A percentile compares a stretch with the other conserved stretches of the same genome.
Conservation (phyloP, 495 filamentous ascomycete species). For the Alectoria sarmentosa region DNA sequence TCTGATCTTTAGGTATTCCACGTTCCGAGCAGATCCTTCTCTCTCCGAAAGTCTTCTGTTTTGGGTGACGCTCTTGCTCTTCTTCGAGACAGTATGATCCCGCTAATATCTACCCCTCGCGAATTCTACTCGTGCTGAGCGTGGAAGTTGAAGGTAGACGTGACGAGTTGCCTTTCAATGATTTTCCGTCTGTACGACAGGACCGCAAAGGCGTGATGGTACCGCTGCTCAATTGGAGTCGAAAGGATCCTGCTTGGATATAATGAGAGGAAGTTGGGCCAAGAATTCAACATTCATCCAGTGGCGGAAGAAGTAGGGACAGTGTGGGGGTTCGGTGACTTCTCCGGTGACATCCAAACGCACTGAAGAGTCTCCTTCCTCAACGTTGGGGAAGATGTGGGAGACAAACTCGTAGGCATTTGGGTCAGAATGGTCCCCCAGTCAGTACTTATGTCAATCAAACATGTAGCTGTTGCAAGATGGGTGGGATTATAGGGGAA, state of each 20-base stretch:
- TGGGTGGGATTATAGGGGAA: too few species aligned
- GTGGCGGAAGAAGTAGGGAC: neutral
- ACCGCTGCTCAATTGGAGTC: neutral
- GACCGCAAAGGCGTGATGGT: too few species aligned
- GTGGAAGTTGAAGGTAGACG: slow-evolving; percentile 41
- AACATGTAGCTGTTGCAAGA: too few species aligned
- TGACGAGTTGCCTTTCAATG: slow-evolving; percentile 48
- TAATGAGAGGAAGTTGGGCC: neutral
- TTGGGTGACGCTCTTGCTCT: too few species aligned
- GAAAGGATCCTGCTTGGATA: neutral
- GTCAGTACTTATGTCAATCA: neutral
- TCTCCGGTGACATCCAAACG: slow-evolving; percentile 16
- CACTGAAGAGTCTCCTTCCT: slow-evolving; percentile 9
- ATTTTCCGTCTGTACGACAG: neutral
- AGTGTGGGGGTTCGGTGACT: slow-evolving; percentile 14
- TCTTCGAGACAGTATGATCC: slow-evolving; percentile 16
- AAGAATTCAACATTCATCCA: neutral
- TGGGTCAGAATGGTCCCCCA: neutral
- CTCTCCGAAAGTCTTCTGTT: too few species aligned
- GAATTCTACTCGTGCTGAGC: slow-evolving; percentile 17
- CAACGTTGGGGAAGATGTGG: neutral
- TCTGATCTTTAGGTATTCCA: neutral
- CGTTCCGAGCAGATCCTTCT: slow-evolving; percentile 12
- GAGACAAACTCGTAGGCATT: slow-evolving; percentile 12
- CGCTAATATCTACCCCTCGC: slow-evolving; percentile 25